Evolutionary conservation across 345 rosid species (phyloP).

Genomic region (Conringia planisiliqua): DNA sequence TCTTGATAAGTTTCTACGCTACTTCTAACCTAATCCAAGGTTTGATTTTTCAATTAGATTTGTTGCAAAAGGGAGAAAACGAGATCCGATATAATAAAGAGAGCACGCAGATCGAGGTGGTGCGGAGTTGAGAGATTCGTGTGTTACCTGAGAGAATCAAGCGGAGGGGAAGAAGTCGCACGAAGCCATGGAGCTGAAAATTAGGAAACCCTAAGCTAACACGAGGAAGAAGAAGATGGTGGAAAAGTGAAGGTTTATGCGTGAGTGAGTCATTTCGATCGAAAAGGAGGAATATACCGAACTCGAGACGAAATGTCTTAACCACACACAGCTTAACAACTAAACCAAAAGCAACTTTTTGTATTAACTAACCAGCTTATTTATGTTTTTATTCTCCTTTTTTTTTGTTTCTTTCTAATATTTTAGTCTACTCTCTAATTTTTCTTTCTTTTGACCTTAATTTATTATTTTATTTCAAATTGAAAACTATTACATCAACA

Average conservation of each 20-base stretch:
- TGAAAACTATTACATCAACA: too few relatives aligned
- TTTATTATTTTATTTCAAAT: too few relatives aligned
- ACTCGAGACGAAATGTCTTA: background rate
- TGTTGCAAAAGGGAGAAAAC: background rate
- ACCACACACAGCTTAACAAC: background rate
- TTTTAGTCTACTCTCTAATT: too few relatives aligned
- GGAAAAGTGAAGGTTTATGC: constrained; percentile 19
- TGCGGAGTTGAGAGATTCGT: background rate
- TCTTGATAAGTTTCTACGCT: too few relatives aligned
- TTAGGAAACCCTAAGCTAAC: constrained; percentile 19
- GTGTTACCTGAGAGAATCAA: constrained; percentile 28
- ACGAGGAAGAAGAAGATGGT: constrained; percentile 10
- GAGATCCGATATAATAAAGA: constrained; percentile 3
- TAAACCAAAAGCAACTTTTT: too few relatives aligned
- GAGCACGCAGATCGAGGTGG: constrained; percentile 16
- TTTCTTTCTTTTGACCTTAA: too few relatives aligned
- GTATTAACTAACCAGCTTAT: too few relatives aligned
- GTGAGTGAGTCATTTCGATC: constrained; percentile 7
- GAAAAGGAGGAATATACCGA: background rate
- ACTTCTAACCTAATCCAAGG: too few relatives aligned
- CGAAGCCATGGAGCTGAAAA: constrained; percentile 13
- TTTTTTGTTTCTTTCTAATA: too few relatives aligned
- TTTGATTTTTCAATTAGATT: too few relatives aligned
- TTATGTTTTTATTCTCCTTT: too few relatives aligned
- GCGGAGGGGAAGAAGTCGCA: constrained; percentile 9